Conservation (phyloP, 2,329 filamentous ascomycete genomes). For the Knufia fluminis region DNA sequence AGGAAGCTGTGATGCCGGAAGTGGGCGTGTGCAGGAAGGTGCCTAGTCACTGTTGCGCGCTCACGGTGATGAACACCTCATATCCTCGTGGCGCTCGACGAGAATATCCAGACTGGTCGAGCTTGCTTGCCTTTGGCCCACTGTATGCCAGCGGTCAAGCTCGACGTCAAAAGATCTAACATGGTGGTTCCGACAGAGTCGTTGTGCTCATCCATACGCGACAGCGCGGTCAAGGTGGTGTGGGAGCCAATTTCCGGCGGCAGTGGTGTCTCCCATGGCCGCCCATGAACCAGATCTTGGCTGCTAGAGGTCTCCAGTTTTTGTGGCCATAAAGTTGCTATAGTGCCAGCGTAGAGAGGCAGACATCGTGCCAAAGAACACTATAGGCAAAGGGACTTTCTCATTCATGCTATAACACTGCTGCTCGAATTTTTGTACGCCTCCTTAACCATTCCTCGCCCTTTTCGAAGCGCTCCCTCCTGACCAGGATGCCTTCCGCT, state of each 20-base stretch:
- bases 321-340: background rate
- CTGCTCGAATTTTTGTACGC: no score
- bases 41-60: background rate
- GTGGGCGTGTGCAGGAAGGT: constrained; percentile 1
- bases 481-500: background rate
- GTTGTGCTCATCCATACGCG: no score
- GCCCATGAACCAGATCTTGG: no score
- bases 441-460: background rate
- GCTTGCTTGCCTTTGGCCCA: no score
- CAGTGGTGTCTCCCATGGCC: no score
- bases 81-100: background rate
- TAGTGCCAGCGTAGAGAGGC: constrained; percentile 1
- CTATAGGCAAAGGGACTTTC: constrained; percentile 1
- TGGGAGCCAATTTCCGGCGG: no score
- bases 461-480: background rate
- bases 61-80: background rate
- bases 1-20: constrained; percentile 2
- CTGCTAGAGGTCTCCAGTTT: background rate
- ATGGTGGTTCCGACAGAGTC: no score
- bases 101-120: background rate
- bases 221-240: no score
- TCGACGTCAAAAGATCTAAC: no score
- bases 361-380: background rate
- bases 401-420: background rate
- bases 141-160: no score